Percentiles rank a stretch among this genome's conserved stretches.
Conservation (phyloP, 371 early-diverging fungal species). For the Thermomucor indicae-seudaticae region DNA sequence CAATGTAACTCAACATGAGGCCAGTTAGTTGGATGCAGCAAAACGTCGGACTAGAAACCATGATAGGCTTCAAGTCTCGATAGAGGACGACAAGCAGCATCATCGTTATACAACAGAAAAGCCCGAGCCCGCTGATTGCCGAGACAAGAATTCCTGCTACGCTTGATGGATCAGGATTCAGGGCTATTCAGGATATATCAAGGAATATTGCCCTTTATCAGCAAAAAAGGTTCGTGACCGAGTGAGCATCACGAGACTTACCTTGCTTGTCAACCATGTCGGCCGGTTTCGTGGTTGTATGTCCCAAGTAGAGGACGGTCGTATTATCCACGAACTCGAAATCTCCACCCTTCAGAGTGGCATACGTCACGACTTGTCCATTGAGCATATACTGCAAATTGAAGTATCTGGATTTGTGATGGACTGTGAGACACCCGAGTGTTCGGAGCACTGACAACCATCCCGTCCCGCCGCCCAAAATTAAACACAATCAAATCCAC, state of each 20-base stretch:
- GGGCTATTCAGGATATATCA: conserved; percentile 8
- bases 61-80: conserved; percentile 24
- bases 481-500: background rate
- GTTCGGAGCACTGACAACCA: background rate
- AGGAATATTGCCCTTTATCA: background rate
- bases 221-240: background rate
- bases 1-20: conserved; percentile 18
- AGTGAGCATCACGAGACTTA: background rate
- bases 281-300: conserved; percentile 14
- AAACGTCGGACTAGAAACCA: conserved; percentile 36
- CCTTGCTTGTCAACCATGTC: conserved; percentile 18
- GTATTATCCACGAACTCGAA: conserved; percentile 14
- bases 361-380: conserved; percentile 17
- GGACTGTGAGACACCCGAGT: background rate
- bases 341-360: conserved; percentile 18
- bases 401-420: conserved; percentile 14
- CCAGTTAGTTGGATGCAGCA: conserved; percentile 34
- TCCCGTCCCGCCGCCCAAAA: background rate
- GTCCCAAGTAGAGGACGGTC: conserved; percentile 24
- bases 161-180: conserved; percentile 17
- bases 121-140: conserved; percentile 15
- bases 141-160: conserved; percentile 15
- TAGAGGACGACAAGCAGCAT: conserved; percentile 19
- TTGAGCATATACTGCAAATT: conserved; percentile 20
- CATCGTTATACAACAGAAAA: conserved; percentile 16